Percentiles rank a stretch among this genome's conserved stretches.
These are phyloP conservation scores for Triangularia verruculosa DNA, from an alignment of 2,329 filamentous ascomycete genomes.

Conservation along the genomic window DNA sequence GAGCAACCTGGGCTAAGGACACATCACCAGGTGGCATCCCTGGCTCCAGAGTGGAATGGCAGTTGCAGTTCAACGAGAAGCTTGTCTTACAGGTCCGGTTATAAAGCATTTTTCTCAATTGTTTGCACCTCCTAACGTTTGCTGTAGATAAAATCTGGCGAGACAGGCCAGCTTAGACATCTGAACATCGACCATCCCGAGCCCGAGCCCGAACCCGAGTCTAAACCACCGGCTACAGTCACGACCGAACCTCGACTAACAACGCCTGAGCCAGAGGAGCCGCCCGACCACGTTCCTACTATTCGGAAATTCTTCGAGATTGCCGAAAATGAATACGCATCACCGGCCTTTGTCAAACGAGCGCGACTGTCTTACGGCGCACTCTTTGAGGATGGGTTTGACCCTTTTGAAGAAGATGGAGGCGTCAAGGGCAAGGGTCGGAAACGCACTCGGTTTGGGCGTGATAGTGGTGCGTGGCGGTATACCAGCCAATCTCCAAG, in stretches of 20 bases:
- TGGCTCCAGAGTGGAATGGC: conserved; percentile 55
- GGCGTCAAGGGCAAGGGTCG: conserved; percentile 57
- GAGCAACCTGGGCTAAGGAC: conserved; percentile 62
- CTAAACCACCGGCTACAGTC: conserved; percentile 13
- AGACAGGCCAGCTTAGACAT: conserved; percentile 45
- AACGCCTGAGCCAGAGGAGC: conserved; percentile 20
- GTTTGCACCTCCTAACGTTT: conserved; percentile 4
- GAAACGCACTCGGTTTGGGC: conserved; percentile 68
- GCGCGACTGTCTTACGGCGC: conserved; percentile 67
- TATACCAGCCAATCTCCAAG: conserved; percentile 70
- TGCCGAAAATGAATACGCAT: conserved; percentile 59
- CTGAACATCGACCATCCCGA: conserved; percentile 53
- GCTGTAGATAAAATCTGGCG: conserved; percentile 43
- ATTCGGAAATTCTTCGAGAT: conserved; percentile 33
- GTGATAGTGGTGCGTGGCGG: conserved; percentile 68
- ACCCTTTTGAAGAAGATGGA: conserved; percentile 69
- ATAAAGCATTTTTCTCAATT: not conserved
- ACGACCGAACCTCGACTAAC: conserved; percentile 22
- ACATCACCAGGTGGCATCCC: conserved; percentile 46
- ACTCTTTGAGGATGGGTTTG: conserved; percentile 60
- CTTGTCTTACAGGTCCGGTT: conserved; percentile 45
- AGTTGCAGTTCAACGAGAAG: conserved; percentile 52
- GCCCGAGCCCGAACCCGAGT: conserved; percentile 28
- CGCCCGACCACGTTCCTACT: conserved; percentile 10
- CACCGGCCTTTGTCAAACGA: conserved; percentile 76